Base-by-base conservation (phyloP, 805 yeast genomes). In the Metschnikowia aberdeeniae region DNA sequence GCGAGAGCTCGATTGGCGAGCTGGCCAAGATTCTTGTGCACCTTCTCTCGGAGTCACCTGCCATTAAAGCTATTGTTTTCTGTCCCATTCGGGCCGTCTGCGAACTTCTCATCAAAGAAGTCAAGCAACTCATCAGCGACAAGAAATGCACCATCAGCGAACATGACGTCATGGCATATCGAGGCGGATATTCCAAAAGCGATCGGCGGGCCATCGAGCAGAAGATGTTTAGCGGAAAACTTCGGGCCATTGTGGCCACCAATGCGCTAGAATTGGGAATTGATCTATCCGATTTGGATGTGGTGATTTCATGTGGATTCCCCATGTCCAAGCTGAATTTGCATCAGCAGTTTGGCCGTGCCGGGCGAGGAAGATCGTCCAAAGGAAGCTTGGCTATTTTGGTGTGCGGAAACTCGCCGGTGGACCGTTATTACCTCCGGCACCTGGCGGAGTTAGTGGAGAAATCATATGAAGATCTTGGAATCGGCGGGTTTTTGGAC, bases 281-380 rank as follows among this genome's bases (percentile, higher is more conserved):
- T 42, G 99, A 93, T 70, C 85, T 93, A 50, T 95, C 98, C 40
- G 86, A 85, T 11, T 69, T 93, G 38, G 99, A 93, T 63, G 89
- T 95, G 0, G 98, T 90, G 0, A 66, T 93, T 2, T 81, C 89
- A 68, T 88, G 95, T 58, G 98, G 98, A 0, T 93, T 93, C 51
- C 99, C 99, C 0, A 69, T 81, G 17, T 86, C 96, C 43, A 75
- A 89, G 47, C 82, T 95, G 40, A 89, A 89, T 50, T 78, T 93
- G 59, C 88, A 90, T 55, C 99, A 93, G 64, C 99, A 93, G 59
- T 84, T 93, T 69, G 99, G 99, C 31, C 76, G 99, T 58, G 98
- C 97, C 0, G 99, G 99, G 13, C 75, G 99, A 61, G 80, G 96
- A 52, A 79, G 77, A 42, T 42, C 56, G 30, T 59, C 74, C 8